phyloP scores from a whole-genome alignment of 73 alveolate species.

The Paramecium sexaurelia region DNA sequence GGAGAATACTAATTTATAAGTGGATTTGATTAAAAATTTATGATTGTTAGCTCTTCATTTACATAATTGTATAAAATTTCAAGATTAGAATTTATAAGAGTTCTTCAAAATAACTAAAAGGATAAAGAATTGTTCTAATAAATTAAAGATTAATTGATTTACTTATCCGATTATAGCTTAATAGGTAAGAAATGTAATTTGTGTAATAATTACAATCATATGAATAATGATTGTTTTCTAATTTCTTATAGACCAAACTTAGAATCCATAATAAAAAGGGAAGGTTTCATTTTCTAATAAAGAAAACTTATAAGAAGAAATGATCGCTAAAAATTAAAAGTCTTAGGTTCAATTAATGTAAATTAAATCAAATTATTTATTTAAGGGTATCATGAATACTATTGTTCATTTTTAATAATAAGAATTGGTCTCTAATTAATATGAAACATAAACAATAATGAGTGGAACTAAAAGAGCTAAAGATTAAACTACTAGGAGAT shows the following conservation, averaged over 20 bases:
- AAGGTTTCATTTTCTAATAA: neutral
- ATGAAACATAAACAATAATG: neutral
- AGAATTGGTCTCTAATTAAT: neutral
- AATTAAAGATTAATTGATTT: conserved; percentile 17
- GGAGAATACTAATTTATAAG: conserved; percentile 10
- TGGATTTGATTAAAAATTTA: neutral
- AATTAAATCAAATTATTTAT: neutral
- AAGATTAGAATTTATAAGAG: neutral
- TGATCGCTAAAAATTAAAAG: neutral
- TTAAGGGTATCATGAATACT: neutral
- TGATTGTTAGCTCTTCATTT: neutral
- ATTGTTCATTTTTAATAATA: neutral
- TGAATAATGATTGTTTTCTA: neutral
- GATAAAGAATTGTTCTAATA: neutral
- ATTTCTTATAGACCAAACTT: conserved; percentile 17
- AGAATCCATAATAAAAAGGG: neutral
- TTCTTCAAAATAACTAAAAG: neutral
- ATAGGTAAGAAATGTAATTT: neutral
- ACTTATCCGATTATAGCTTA: neutral
- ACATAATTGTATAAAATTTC: neutral
- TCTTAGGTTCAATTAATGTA: neutral
- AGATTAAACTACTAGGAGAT: neutral
- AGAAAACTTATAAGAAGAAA: neutral
- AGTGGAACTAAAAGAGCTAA: neutral
- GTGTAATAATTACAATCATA: neutral